Percentiles rank a stretch among this genome's conserved stretches.
Conservation (phyloP, 2,329 filamentous ascomycete genomes). For the Sporothrix pallida region DNA sequence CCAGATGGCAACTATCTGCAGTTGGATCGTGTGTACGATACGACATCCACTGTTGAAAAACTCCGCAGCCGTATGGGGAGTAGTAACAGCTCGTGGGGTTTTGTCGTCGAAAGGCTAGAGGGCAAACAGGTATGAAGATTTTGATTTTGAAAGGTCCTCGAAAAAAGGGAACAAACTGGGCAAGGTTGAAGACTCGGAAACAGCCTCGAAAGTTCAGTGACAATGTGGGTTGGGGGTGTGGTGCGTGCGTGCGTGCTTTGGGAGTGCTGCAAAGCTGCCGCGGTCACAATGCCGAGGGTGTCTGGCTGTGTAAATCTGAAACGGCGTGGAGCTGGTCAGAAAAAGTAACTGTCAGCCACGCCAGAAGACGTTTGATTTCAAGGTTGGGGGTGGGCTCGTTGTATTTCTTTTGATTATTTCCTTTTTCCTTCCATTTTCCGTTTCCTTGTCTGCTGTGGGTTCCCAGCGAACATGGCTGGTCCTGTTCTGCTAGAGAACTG, state of each 20-base stretch:
- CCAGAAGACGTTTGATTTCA: conserved; percentile 36
- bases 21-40: not conserved
- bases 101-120: not conserved
- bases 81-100: not conserved
- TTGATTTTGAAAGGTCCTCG: conserved; percentile 7
- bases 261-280: conserved; percentile 15
- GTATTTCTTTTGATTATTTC: not conserved
- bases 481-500: not conserved
- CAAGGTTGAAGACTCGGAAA: conserved; percentile 26
- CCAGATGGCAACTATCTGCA: conserved; percentile 23
- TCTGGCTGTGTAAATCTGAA: conserved; percentile 37
- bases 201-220: conserved; percentile 26
- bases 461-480: not conserved
- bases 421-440: not conserved
- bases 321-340: conserved; percentile 35
- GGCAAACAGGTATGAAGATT: conserved; percentile 3
- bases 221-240: conserved; percentile 27
- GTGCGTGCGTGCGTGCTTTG: not conserved
- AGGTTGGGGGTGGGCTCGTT: conserved; percentile 6
- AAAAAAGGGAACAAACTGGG: conserved; percentile 10
- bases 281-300: conserved; percentile 36
- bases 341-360: conserved; percentile 35
- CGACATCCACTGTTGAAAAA: not conserved
- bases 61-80: not conserved
- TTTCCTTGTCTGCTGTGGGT: conserved; percentile 1